Conservation (phyloP, 257 asterid genomes). For the Solanum etuberosum region DNA sequence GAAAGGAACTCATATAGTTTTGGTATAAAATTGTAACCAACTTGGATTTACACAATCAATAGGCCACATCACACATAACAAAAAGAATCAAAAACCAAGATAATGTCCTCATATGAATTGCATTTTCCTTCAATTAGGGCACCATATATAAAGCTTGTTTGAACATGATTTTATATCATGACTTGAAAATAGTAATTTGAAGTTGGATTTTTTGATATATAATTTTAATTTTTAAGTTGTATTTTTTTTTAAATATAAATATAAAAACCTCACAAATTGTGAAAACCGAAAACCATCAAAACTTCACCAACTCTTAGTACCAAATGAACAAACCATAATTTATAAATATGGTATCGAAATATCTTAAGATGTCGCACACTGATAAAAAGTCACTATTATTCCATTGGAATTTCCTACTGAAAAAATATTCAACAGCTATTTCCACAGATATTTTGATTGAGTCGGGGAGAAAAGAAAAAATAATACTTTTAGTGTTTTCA, state of each 20-base stretch:
- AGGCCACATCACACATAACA: background rate
- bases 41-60: background rate
- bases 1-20: background rate
- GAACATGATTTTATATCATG: background rate
- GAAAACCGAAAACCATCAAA: background rate
- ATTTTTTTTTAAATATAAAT: background rate
- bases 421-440: background rate
- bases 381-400: background rate
- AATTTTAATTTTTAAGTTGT: background rate
- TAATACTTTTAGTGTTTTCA: background rate
- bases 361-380: background rate
- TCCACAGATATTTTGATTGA: background rate
- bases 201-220: background rate
- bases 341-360: background rate
- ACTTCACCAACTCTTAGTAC: background rate
- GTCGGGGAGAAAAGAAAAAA: background rate
- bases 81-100: background rate
- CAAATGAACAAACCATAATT: background rate
- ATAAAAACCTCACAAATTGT: background rate
- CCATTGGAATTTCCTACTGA: background rate
- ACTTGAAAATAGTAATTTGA: background rate
- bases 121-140: background rate
- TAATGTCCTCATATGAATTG: background rate
- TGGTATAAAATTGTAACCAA: background rate
- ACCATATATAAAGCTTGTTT: background rate